Conservation (phyloP, 1,139 yeast species). For the Diutina catenulata region DNA sequence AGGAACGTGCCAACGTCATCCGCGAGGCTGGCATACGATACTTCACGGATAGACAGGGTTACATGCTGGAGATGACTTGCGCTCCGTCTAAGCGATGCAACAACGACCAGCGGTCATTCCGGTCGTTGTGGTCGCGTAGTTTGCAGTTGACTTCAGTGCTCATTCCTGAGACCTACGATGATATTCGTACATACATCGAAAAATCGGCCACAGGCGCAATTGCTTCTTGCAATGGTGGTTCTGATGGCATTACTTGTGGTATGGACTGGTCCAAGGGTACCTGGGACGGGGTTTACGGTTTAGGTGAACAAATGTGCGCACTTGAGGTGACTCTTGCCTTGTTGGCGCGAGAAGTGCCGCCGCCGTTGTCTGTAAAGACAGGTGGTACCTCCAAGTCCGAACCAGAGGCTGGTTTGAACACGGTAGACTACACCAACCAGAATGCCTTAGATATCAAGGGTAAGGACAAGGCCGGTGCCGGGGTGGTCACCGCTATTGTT, state of each 20-base stretch:
- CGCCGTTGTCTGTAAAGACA: background rate
- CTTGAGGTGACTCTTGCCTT: constrained; percentile 44
- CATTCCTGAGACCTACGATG: constrained; percentile 49
- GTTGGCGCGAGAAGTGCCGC: background rate
- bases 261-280: constrained; percentile 51
- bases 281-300: constrained; percentile 78
- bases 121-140: constrained; percentile 69
- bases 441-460: constrained; percentile 31
- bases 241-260: constrained; percentile 87
- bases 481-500: constrained; percentile 67
- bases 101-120: constrained; percentile 84
- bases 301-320: constrained; percentile 90
- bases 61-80: constrained; percentile 79
- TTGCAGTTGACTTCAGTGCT: constrained; percentile 64
- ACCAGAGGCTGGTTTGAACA: background rate
- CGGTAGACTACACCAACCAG: constrained; percentile 4
- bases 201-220: constrained; percentile 71
- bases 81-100: constrained; percentile 47
- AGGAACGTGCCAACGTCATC: constrained; percentile 41
- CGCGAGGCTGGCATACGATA: constrained; percentile 39
- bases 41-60: constrained; percentile 29
- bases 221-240: constrained; percentile 72
- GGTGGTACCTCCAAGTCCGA: background rate
- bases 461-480: constrained; percentile 83
- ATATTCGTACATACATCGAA: constrained; percentile 26